Evolutionary conservation across 176 grass and related monocot species (phyloP).

Genomic region (Carex parvula): DNA sequence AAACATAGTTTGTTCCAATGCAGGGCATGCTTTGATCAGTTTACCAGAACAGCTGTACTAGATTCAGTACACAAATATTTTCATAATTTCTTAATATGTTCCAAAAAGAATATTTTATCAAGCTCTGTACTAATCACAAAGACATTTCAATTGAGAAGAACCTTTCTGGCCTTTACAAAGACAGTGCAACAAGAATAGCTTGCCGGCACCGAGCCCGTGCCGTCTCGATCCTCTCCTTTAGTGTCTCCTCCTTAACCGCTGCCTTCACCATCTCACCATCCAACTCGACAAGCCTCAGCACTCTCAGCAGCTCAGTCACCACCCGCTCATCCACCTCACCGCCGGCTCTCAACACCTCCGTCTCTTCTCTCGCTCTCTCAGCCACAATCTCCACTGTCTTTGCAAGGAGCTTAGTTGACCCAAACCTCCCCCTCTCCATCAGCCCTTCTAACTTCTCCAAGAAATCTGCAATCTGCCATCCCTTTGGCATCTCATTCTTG

Average conservation of each 20-base stretch:
- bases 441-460: constrained; percentile 78
- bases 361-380: constrained; percentile 70
- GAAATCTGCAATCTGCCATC: constrained; percentile 73
- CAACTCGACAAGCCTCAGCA: constrained; percentile 76
- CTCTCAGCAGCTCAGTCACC: constrained; percentile 58
- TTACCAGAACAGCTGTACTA: neutral
- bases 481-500: constrained; percentile 65
- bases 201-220: constrained; percentile 63
- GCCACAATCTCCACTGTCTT: constrained; percentile 63
- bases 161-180: constrained; percentile 39
- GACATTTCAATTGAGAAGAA: neutral
- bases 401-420: constrained; percentile 46
- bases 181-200: constrained; percentile 92
- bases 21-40: neutral
- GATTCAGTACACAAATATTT: neutral
- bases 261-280: constrained; percentile 91
- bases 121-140: neutral
- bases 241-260: constrained; percentile 80
- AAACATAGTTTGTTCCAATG: neutral
- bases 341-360: constrained; percentile 44
- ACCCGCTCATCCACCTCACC: constrained; percentile 77
- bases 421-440: constrained; percentile 54
- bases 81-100: neutral
- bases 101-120: neutral
- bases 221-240: constrained; percentile 68